Percentiles rank a stretch among this genome's conserved stretches.
These are phyloP conservation scores for Tetrapisispora arboricola DNA, from an alignment of 805 yeast species.

Conservation along the genomic window DNA sequence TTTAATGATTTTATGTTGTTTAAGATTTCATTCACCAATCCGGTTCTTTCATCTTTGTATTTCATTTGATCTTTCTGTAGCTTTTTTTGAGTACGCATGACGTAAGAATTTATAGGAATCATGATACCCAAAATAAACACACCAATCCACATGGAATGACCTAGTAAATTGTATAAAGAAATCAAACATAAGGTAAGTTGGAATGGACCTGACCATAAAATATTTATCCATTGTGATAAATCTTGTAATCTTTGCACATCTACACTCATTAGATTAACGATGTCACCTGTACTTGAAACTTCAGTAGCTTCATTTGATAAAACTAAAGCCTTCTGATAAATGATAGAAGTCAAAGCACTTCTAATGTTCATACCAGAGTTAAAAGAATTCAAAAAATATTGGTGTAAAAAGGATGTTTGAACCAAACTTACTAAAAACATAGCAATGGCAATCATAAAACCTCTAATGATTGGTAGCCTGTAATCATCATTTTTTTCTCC, in stretches of 20 bases:
- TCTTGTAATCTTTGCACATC: conserved; percentile 87
- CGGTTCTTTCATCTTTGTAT: conserved; percentile 83
- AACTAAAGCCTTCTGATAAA: conserved; percentile 58
- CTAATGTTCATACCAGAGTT: conserved; percentile 70
- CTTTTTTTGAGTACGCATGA: conserved; percentile 57
- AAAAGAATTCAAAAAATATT: conserved; percentile 64
- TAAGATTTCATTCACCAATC: conserved; percentile 77
- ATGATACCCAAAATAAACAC: conserved; percentile 65
- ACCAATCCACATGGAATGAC: conserved; percentile 95
- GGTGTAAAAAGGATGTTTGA: conserved; percentile 72
- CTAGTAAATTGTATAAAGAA: conserved; percentile 63
- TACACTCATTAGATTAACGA: conserved; percentile 89
- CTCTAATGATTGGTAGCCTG: conserved; percentile 55
- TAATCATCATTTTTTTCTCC: conserved; percentile 18
- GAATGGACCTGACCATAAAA: conserved; percentile 90
- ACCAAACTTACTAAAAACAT: conserved; percentile 70
- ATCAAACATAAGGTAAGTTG: conserved; percentile 68
- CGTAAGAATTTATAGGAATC: conserved; percentile 66
- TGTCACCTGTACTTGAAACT: conserved; percentile 77
- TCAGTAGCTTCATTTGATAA: conserved; percentile 64
- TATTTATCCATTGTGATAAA: conserved; percentile 63
- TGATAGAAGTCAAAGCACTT: conserved; percentile 54
- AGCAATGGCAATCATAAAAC: conserved; percentile 61
- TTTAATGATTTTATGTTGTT: conserved; percentile 88
- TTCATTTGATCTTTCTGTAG: conserved; percentile 82